These are phyloP conservation scores for Cinnamomum micranthum DNA, from an alignment of 164 flowering plant genomes.

Conservation along the genomic window DNA sequence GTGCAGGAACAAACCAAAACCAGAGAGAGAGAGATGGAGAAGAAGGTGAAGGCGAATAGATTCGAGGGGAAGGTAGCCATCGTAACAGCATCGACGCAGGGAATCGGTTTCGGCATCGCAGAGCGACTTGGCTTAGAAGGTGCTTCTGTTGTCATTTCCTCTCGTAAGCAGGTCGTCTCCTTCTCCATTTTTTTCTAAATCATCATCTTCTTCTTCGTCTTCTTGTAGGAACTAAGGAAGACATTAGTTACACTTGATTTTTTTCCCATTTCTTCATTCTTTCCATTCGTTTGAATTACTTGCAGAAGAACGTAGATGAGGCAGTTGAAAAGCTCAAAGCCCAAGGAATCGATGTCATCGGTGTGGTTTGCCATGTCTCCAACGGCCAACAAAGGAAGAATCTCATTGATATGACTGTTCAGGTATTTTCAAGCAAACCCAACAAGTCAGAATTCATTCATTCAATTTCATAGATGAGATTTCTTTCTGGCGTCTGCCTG, in stretches of 20 bases:
- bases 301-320: constrained; percentile 80
- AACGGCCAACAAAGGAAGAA: constrained; percentile 78
- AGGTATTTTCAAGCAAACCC: constrained; percentile 33
- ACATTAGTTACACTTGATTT: too few species aligned
- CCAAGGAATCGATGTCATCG: constrained; percentile 66
- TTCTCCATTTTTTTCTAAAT: neutral
- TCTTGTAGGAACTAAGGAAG: too few species aligned
- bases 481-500: neutral
- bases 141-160: constrained; percentile 85
- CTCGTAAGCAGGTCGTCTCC: constrained; percentile 71
- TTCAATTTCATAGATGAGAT: neutral
- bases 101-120: constrained; percentile 84
- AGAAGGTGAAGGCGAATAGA: constrained; percentile 40
- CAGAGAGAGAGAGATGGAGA: neutral
- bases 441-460: too few species aligned
- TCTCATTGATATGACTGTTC: constrained; percentile 58
- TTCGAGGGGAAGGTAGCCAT: constrained; percentile 84
- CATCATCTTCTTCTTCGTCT: too few species aligned
- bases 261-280: neutral
- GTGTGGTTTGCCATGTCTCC: constrained; percentile 90
- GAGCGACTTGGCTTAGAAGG: constrained; percentile 85
- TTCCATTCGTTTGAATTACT: neutral
- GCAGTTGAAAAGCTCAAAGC: constrained; percentile 72
- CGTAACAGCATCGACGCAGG: constrained; percentile 93
- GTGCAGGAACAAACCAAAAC: too few species aligned